These are phyloP conservation scores for Candida tetrigidarum DNA, from an alignment of 1,139 yeast species.

Conservation along the genomic window DNA sequence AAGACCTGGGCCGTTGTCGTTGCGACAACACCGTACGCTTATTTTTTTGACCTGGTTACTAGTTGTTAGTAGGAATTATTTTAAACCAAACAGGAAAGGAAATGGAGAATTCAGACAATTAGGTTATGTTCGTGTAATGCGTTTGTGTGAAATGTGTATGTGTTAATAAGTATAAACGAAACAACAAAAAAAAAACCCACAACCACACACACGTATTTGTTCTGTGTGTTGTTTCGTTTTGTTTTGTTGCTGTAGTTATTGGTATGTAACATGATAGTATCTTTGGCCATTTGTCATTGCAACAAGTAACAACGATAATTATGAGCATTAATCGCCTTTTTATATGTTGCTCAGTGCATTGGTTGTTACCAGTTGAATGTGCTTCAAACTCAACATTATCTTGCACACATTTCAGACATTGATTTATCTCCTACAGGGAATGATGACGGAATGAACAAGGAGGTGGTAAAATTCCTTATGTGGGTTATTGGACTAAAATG, in stretches of 20 bases:
- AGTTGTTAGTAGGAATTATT: no score
- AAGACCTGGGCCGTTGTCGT: neutral
- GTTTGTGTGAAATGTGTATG: neutral
- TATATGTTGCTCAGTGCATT: neutral
- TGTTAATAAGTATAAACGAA: no score
- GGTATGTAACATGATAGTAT: neutral
- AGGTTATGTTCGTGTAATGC: no score
- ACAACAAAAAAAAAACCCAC: no score
- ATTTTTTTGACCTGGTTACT: no score
- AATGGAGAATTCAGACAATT: no score
- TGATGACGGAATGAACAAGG: neutral
- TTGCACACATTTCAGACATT: neutral
- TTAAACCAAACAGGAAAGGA: no score
- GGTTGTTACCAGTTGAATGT: no score
- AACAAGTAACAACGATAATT: neutral
- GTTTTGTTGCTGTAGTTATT: neutral
- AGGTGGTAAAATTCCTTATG: neutral
- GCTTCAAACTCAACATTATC: no score
- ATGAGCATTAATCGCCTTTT: neutral
- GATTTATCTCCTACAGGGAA: neutral
- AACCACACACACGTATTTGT: no score
- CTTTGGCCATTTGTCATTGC: neutral
- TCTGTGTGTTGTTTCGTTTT: neutral
- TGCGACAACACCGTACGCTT: neutral
- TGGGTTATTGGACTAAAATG: neutral